Base-by-base conservation (phyloP, 441 rosid species). In the California macrophylla region DNA sequence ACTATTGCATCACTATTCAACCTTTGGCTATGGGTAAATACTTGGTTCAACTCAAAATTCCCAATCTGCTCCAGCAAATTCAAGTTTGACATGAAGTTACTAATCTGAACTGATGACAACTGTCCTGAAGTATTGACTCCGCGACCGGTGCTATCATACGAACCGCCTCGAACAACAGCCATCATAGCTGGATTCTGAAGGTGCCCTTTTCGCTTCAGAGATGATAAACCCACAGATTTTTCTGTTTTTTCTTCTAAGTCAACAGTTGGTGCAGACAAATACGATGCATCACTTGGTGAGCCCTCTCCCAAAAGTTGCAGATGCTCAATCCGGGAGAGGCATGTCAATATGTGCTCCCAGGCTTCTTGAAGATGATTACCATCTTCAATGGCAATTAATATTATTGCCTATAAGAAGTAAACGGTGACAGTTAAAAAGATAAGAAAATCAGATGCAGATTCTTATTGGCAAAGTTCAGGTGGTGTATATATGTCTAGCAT, bases 141-240 rank as follows among this genome's bases (percentile, higher is more conserved):
- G 76, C 81, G 79, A 32, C 82, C 71, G 40, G 85, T 79, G 78
- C 97, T 94, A 76, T 94, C 98, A 75, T 94, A 94, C 61, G 98
- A 87, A 77, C 98, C 96, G 68, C 98, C 98, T 78, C 98, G 86
- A 74, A 94, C 96, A 81, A 92, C 97, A 75, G 98, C 98, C 96
- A 92, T 86, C 75, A 94, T 87, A 62, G 96, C 92, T 67, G 97
- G 91, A 84, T 94, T 87, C 84, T 90, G 97, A 64, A 94, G 90
- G 70, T 84, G 78, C 79, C 92, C 98, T 77, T 85, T 90, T 81
- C 71, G 89, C 86, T 90, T 92, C 45, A 38, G 45, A 38, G 45
- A 38, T 9, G 45, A 38, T 73, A 88, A 79, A 32, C 85, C 92
- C 72, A 73, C 45, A 38, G 45, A 38, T 9, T 38, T 38, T 38